These are phyloP conservation scores for Aurifilum marmelostoma DNA, from an alignment of 2,329 filamentous ascomycete species.

Conservation along the genomic window DNA sequence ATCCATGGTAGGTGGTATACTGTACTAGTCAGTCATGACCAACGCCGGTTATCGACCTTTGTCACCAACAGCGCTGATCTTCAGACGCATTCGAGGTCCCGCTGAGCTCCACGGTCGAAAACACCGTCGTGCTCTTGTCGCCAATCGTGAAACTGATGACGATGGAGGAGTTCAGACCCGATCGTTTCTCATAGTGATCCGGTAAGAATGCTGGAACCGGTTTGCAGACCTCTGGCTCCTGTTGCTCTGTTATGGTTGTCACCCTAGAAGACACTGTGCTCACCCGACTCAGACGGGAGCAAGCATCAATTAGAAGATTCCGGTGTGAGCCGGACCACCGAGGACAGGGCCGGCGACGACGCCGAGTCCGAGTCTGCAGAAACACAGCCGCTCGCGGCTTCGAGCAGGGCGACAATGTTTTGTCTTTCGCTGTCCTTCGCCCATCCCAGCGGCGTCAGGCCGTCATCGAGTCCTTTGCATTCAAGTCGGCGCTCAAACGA, in stretches of 20 bases:
- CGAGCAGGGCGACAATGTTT: background rate
- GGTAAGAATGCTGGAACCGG: background rate
- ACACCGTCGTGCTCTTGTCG: background rate
- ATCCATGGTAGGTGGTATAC: too few species aligned
- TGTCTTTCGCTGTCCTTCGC: background rate
- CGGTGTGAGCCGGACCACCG: background rate
- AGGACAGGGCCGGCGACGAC: background rate
- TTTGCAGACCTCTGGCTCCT: background rate
- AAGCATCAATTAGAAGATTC: background rate
- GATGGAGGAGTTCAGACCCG: background rate
- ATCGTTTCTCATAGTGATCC: background rate
- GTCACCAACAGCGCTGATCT: background rate
- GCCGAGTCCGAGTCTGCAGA: background rate
- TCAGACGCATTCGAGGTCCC: background rate
- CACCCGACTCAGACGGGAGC: background rate
- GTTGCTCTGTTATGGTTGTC: background rate
- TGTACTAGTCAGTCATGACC: background rate
- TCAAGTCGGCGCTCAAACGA: background rate
- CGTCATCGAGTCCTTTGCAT: background rate
- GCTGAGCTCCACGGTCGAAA: background rate
- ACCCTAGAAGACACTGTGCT: background rate
- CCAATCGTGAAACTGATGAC: background rate
- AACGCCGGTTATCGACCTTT: background rate
- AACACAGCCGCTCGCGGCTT: background rate
- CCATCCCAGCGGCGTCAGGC: background rate